Evolutionary conservation across 2,329 filamentous ascomycete genomes (phyloP).

Genomic region (Nemania serpens): DNA sequence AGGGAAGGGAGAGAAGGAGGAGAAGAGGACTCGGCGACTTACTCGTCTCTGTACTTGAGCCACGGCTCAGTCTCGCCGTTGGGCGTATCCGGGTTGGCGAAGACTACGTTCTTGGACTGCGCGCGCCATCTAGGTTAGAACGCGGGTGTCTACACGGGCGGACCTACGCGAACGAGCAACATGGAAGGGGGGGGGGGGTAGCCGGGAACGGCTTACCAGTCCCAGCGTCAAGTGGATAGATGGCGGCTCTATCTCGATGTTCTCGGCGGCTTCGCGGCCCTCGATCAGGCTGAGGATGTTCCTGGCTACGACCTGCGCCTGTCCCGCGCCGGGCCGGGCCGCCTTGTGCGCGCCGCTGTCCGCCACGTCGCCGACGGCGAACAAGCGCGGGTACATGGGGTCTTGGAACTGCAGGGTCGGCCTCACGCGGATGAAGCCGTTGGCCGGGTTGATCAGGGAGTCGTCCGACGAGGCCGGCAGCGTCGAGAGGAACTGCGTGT

Average conservation of each 20-base stretch:
- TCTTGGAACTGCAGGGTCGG: constrained; percentile 53
- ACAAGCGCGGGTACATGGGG: constrained; percentile 47
- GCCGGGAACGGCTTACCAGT: constrained; percentile 31
- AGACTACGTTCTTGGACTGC: constrained; percentile 41
- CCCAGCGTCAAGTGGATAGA: constrained; percentile 50
- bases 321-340: constrained; percentile 49
- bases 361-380: constrained; percentile 58
- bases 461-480: constrained; percentile 32
- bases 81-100: constrained; percentile 39
- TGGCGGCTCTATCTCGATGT: constrained; percentile 41
- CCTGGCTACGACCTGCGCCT: constrained; percentile 49
- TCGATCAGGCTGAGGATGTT: constrained; percentile 52
- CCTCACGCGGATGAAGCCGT: constrained; percentile 47
- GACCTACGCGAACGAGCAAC: not conserved
- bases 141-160: too few relatives aligned
- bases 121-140: not conserved
- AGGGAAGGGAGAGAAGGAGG: too few relatives aligned
- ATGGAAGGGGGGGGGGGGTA: too few relatives aligned
- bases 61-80: constrained; percentile 37
- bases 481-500: constrained; percentile 46
- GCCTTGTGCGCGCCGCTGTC: constrained; percentile 50
- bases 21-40: constrained; percentile 21
- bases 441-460: constrained; percentile 37
- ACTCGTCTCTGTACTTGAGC: constrained; percentile 41
- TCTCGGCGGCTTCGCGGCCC: constrained; percentile 38